phyloP scores from a whole-genome alignment of 2,329 filamentous ascomycete species.

The Exophiala alcalophila region DNA sequence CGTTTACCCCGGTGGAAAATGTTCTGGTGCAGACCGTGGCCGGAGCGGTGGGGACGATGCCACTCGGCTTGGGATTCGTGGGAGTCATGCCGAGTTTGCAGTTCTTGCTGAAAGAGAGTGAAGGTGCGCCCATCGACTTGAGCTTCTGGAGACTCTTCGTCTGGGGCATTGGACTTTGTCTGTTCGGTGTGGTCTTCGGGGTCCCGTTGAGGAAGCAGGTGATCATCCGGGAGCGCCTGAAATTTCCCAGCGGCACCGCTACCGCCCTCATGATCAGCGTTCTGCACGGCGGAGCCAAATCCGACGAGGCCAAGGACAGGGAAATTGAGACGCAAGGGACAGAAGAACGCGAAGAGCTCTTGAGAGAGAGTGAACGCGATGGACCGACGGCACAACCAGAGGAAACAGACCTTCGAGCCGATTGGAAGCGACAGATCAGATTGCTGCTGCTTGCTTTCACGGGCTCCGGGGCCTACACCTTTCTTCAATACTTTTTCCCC shows the following conservation, averaged over 20 bases:
- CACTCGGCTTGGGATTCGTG: constrained; percentile 90
- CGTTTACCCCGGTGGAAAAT: constrained; percentile 93
- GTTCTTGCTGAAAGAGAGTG: constrained; percentile 72
- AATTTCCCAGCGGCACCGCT: constrained; percentile 92
- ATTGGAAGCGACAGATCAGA: constrained; percentile 63
- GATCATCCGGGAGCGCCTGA: constrained; percentile 86
- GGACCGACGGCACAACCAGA: constrained; percentile 39
- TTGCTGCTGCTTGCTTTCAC: constrained; percentile 59
- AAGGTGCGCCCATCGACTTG: constrained; percentile 72
- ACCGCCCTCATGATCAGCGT: constrained; percentile 92
- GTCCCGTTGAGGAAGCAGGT: constrained; percentile 88
- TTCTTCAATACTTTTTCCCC: constrained; percentile 87
- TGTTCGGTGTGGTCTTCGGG: constrained; percentile 95
- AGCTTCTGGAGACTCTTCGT: constrained; percentile 74
- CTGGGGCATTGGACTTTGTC: constrained; percentile 90
- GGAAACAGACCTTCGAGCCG: constrained; percentile 39
- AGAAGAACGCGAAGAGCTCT: constrained; percentile 34
- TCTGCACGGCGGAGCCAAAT: constrained; percentile 64
- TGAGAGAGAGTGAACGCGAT: constrained; percentile 37
- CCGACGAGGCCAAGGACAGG: constrained; percentile 37
- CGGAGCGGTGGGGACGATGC: constrained; percentile 94
- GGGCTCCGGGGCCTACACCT: constrained; percentile 62
- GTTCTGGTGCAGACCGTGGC: constrained; percentile 95
- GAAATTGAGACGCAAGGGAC: constrained; percentile 29
- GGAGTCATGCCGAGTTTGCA: constrained; percentile 92